Evolutionary conservation across 2,329 filamentous ascomycete species (phyloP), one percentile per base, ranked within the genome.

Genomic region (Nigrograna mackinnonii): DNA sequence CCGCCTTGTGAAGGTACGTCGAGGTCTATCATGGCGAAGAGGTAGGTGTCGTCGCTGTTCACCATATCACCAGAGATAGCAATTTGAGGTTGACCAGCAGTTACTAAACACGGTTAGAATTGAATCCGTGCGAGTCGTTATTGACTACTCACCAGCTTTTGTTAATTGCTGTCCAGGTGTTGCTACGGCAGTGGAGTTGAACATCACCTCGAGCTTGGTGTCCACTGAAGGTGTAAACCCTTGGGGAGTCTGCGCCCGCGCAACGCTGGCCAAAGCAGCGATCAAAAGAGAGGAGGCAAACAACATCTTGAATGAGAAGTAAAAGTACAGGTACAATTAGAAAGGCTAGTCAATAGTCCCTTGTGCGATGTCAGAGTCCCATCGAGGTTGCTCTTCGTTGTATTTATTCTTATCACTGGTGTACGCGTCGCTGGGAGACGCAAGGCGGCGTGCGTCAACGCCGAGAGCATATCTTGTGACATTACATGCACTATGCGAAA

Each of bases 21-120:
- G 7, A 67, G 56, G 37, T 67, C 64, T 14, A 67, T 36, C 64
- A 67, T 67, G 17, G 67, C 52, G 46, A 66, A 67, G 47, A 67
- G 54, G 50, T 54, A 67, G 3, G 58, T 63, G 2, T 56, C 53
- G 19, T 17, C 44, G 12, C 43, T 17, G 34, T 51, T 52, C 20
- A 47, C 34, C 18, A 44, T 46, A 18, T 44, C 37, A 26, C 14
- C 18, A 11, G 30, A 6, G 13, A 65, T 21, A 9, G 60, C 64
- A 36, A 67, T 43, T 38, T 57, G 55, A 11, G 64, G 64, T 44
- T 59, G 54, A 16, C 21, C 49, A 20, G 57, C 44, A 2, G 57
- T 62, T 38, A 43, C 62, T 67, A 32, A 37, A 7, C 2, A 28
- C 11, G 24, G 24, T 28, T 28, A 28, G 24, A 12, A 28, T 3